These are phyloP conservation scores for Taiwanofungus camphoratus DNA, from an alignment of 1,284 basidiomycete species.

Conservation along the genomic window DNA sequence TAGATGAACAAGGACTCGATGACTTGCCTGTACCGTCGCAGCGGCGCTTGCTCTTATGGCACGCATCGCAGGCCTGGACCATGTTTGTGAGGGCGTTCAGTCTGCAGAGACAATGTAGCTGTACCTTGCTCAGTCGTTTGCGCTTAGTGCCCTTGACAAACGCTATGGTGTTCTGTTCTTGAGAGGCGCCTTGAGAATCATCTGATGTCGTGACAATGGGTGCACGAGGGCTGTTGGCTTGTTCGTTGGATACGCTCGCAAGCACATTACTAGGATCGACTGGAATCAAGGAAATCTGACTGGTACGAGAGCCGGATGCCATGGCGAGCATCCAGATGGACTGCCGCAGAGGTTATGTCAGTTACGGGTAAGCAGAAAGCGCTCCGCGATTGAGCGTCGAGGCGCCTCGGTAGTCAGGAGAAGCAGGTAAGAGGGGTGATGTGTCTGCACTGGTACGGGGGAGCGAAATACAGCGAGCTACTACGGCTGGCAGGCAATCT, in stretches of 20 bases:
- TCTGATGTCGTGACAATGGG: neutral
- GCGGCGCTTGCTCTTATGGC: conserved; percentile 76
- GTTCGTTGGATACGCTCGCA: neutral
- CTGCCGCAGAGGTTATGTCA: neutral
- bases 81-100: conserved; percentile 8
- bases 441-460: no score
- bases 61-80: conserved; percentile 70
- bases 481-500: conserved; percentile 1
- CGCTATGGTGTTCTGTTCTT: conserved; percentile 23
- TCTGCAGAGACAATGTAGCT: conserved; percentile 5
- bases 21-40: conserved; percentile 74
- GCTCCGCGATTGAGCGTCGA: no score
- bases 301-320: conserved; percentile 1
- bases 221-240: neutral
- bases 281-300: conserved; percentile 1
- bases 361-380: neutral
- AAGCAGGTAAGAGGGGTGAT: no score
- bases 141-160: conserved; percentile 34
- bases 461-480: neutral
- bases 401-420: no score
- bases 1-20: conserved; percentile 9
- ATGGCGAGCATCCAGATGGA: neutral
- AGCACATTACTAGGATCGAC: neutral
- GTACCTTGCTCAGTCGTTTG: conserved; percentile 50
- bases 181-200: neutral